Evolutionary conservation across 768 basidiomycete species (phyloP).

Genomic region (Russula brevipes): DNA sequence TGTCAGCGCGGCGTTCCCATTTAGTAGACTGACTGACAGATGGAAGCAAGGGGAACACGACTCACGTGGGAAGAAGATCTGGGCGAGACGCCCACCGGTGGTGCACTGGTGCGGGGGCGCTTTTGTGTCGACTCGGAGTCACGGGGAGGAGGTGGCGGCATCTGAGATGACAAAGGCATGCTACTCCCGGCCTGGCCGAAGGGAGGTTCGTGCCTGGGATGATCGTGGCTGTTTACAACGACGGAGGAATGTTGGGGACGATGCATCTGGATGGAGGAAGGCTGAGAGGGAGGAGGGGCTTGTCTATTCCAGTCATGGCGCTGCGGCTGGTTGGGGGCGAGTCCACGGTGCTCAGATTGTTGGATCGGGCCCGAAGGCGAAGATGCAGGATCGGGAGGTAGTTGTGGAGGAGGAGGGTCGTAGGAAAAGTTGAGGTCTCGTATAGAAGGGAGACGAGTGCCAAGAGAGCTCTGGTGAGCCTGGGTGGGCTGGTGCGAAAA

Average conservation of each 20-base stretch:
- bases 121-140: conserved; percentile 39
- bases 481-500: conserved; percentile 46
- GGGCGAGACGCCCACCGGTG: conserved; percentile 41
- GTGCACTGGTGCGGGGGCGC: conserved; percentile 38
- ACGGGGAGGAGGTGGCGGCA: conserved; percentile 27
- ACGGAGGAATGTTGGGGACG: conserved; percentile 26
- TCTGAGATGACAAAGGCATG: conserved; percentile 23
- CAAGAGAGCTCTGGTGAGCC: conserved; percentile 36
- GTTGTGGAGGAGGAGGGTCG: conserved; percentile 31
- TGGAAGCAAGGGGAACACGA: conserved; percentile 15
- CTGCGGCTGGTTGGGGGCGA: conserved; percentile 30
- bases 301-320: conserved; percentile 34
- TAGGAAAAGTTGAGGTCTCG: conserved; percentile 66
- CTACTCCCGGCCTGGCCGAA: conserved; percentile 36
- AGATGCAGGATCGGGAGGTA: conserved; percentile 32
- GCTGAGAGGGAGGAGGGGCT: conserved; percentile 19
- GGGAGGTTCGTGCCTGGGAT: conserved; percentile 38
- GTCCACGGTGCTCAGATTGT: conserved; percentile 30
- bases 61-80: conserved; percentile 48
- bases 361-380: conserved; percentile 31
- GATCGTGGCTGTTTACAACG: conserved; percentile 27
- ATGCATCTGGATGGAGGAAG: conserved; percentile 22
- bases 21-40: not conserved
- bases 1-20: conserved; percentile 9
- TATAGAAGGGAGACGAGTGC: conserved; percentile 59